phyloP scores from a whole-genome alignment of 1,139 yeast species.

The Pichia sp. region DNA sequence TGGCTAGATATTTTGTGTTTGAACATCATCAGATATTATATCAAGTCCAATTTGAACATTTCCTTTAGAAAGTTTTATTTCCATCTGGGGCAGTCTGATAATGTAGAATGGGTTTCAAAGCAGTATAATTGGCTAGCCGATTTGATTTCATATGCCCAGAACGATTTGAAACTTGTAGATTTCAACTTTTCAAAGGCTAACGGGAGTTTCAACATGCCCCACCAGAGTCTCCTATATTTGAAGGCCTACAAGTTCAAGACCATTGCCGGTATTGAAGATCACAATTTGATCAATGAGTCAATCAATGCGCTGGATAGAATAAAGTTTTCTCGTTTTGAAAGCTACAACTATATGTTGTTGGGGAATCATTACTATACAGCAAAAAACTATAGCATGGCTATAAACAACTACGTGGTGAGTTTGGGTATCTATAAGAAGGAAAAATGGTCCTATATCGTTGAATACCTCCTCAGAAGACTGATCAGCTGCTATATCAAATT shows the following conservation, averaged over 20 bases:
- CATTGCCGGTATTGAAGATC: conserved; percentile 13
- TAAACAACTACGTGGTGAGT: conserved; percentile 31
- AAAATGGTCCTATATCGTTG: conserved; percentile 24
- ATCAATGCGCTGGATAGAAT: not conserved
- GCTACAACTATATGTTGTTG: conserved; percentile 38
- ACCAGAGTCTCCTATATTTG: conserved; percentile 37
- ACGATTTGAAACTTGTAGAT: not conserved
- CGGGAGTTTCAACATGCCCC: conserved; percentile 28
- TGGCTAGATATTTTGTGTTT: conserved; percentile 54
- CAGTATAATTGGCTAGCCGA: conserved; percentile 53
- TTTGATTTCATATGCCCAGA: conserved; percentile 30
- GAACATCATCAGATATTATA: conserved; percentile 52
- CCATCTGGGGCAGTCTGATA: conserved; percentile 32
- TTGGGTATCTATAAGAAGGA: conserved; percentile 27
- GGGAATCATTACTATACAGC: conserved; percentile 36
- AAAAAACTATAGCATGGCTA: conserved; percentile 33
- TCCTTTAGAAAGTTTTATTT: conserved; percentile 58
- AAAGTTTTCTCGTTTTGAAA: conserved; percentile 23
- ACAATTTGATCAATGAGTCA: conserved; percentile 8
- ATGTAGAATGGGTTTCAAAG: conserved; percentile 33
- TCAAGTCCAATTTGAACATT: conserved; percentile 40
- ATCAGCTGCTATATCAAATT: conserved; percentile 27
- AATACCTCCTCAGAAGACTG: conserved; percentile 25
- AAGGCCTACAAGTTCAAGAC: conserved; percentile 30
- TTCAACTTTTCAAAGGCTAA: not conserved